These are phyloP conservation scores for Niebla homalea DNA, from an alignment of 495 filamentous ascomycete species.

Conservation along the genomic window DNA sequence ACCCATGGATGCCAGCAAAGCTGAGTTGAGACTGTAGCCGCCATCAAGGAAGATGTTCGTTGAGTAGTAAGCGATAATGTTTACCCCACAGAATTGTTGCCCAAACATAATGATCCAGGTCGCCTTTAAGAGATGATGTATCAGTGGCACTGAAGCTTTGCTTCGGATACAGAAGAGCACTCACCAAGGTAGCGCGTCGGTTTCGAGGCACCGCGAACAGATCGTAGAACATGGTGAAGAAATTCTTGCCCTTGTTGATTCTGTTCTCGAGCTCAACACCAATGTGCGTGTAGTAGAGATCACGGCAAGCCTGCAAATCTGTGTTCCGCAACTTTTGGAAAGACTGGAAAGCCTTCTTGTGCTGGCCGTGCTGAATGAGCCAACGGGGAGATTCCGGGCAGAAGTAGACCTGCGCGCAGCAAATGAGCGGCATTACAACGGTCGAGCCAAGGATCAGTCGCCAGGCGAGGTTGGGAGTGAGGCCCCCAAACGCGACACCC, in stretches of 20 bases:
- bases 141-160: constrained; percentile 26
- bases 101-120: constrained; percentile 70
- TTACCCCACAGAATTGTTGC: constrained; percentile 57
- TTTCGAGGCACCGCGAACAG: constrained; percentile 63
- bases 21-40: constrained; percentile 36
- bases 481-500: constrained; percentile 58
- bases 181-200: constrained; percentile 55
- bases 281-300: constrained; percentile 68
- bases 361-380: constrained; percentile 58
- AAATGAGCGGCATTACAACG: constrained; percentile 56
- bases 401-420: constrained; percentile 53
- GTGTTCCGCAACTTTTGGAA: constrained; percentile 51
- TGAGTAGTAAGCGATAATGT: constrained; percentile 45
- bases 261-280: constrained; percentile 52
- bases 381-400: constrained; percentile 69
- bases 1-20: constrained; percentile 54
- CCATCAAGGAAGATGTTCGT: constrained; percentile 38
- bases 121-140: constrained; percentile 43
- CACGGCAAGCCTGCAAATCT: constrained; percentile 65
- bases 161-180: constrained; percentile 29
- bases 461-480: constrained; percentile 60
- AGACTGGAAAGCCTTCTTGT: constrained; percentile 49
- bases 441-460: constrained; percentile 73
- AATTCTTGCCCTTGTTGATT: constrained; percentile 43
- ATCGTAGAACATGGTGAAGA: constrained; percentile 41